These are phyloP conservation scores for Dioscorea zingiberensis DNA, from an alignment of 106 monocot genomes.

Conservation along the genomic window DNA sequence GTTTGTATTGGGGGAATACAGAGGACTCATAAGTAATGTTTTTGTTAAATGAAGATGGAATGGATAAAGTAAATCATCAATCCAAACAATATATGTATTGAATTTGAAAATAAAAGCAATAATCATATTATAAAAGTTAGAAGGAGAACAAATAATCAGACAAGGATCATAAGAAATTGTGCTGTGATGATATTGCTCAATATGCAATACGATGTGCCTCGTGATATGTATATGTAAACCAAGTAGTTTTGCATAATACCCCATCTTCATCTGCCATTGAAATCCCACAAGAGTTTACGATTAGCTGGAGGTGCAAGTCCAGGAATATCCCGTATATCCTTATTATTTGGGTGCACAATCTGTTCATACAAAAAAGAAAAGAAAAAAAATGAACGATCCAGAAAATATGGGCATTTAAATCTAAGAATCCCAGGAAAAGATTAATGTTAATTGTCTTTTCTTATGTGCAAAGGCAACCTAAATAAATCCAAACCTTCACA, in stretches of 20 bases:
- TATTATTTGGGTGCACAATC: conserved; percentile 78
- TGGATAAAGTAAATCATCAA: no score
- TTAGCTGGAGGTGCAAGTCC: conserved; percentile 77
- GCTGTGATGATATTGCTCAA: not conserved
- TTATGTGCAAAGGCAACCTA: no score
- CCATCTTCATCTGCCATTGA: conserved; percentile 1
- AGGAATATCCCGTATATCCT: conserved; percentile 62
- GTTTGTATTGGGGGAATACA: no score
- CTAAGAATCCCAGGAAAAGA: not conserved
- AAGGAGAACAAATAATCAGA: not conserved
- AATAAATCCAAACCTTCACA: conserved; percentile 56
- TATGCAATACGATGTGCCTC: no score
- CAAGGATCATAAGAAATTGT: not conserved
- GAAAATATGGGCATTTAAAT: not conserved
- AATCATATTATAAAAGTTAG: not conserved
- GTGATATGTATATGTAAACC: no score
- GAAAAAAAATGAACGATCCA: not conserved
- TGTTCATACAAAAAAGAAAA: conserved; percentile 10
- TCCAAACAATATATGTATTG: no score
- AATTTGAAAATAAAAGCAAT: no score
- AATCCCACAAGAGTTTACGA: conserved; percentile 51
- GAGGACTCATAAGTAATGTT: no score
- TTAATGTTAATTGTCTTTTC: no score
- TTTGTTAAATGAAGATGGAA: no score
- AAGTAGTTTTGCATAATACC: no score